Percentiles rank a stretch among this genome's conserved stretches.
These are phyloP conservation scores for Brassica cretica DNA, from an alignment of 345 rosid genomes.

Conservation along the genomic window DNA sequence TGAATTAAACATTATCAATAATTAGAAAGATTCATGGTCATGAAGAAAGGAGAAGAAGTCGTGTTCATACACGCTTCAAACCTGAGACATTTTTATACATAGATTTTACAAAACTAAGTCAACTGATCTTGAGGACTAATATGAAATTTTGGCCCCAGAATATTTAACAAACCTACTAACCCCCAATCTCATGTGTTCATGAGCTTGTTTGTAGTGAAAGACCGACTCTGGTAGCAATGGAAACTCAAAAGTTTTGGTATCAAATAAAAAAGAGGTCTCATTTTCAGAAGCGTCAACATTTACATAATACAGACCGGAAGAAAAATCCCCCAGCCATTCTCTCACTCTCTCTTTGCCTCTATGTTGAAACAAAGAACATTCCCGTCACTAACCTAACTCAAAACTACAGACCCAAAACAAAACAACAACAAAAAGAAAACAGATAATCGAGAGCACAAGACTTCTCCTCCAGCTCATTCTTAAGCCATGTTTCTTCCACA, in stretches of 20 bases:
- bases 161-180: neutral
- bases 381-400: constrained; percentile 32
- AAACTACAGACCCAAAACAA: constrained; percentile 33
- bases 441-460: constrained; percentile 23
- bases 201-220: neutral
- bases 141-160: neutral
- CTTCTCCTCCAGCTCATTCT: constrained; percentile 14
- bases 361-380: neutral
- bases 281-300: neutral
- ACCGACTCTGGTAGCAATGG: neutral
- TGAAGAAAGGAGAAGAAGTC: neutral
- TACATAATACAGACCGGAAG: constrained; percentile 14
- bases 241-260: neutral
- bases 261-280: neutral
- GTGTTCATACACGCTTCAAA: neutral
- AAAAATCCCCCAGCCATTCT: constrained; percentile 10
- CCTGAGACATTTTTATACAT: neutral
- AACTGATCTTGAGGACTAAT: neutral
- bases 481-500: constrained; percentile 22
- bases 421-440: neutral
- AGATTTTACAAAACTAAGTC: neutral
- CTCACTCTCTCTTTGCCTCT: constrained; percentile 1
- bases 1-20: neutral
- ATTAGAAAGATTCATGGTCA: neutral
- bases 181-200: neutral